Evolutionary conservation across 345 rosid species (phyloP), one percentile per base, ranked within the genome.

Genomic region (Ricinus communis): DNA sequence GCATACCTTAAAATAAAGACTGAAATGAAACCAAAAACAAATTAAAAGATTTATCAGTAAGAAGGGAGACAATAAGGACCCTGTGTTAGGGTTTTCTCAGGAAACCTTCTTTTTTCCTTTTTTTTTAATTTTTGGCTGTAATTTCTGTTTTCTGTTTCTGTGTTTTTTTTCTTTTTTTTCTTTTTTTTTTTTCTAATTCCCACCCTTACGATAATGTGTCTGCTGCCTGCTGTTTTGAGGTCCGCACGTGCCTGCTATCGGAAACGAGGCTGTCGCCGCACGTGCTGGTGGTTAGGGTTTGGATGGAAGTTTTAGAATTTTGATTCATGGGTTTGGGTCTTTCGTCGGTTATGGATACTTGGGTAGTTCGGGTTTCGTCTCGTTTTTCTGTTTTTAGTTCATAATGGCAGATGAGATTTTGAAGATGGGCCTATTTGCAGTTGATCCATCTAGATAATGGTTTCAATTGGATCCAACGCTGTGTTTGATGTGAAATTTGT

Each of bases 241-340:
- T 24, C 50, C 50, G 71, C 84, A 77, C 84, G 81, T 77, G 81
- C 38, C 77, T 47, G 62, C 25, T 47, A 65, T 47, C 68, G 40
- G 67, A 47, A 12, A 65, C 18, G 54, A 47, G 27, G 24, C 60
- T 52, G 68, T 67, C 76, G 21, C 27, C 54, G 76, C 84, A 77
- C 77, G 81, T 77, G 81, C 57, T 16, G 60, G 70, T 54, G 5
- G 80, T 73, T 80, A 70, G 70, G 78, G 76, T 76, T 73, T 54
- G 45, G 65, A 14, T 40, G 31, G 14, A 52, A 16, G 68, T 57
- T 53, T 9, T 21, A 28, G 8, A 8, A 3, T 43, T 43, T 16
- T 57, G 6, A 57, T 14, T 28, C 40, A 5, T 30, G 6, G 24
- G 13, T 31, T 60, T 5, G 45, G 64, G 1, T 18, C 52, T 47